Evolutionary conservation across 306 rosid species (phyloP), one percentile per base, ranked within the genome.

Genomic region (Sindora glabra): DNA sequence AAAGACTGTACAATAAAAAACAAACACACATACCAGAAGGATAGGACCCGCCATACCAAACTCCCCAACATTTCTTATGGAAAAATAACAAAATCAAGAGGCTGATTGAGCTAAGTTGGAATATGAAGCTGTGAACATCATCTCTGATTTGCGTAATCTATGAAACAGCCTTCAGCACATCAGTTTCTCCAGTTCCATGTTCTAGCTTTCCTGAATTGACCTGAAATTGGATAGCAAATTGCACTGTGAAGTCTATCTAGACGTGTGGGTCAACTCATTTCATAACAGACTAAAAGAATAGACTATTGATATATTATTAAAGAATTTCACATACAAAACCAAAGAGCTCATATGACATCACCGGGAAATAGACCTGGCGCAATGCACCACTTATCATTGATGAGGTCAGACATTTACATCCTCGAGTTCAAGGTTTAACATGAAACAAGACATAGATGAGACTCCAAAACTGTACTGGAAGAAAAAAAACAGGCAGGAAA

Each of bases 151-250:
- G 75, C 48, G 36, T 7, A 66, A 47, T 74, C 90, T 85, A 89
- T 34, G 83, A 83, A 44, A 54, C 27, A 40, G 95, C 90, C 65
- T 71, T 70, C 54, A 61, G 37, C 45, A 41, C 53, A 44, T 73
- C 77, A 65, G 34, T 42, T 18, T 22, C 54, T 6, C 41, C 58
- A 10, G 3, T 66, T 60, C 46, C 52, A 45, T 40, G 46, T 45
- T 44, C 50, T 5, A 38, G 48, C 21, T 70, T 24, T 34, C 15
- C 61, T 46, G 40, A 62, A 57, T 60, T 48, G 41, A 15, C 79
- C 95, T 89, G 81, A 65, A 59, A 62, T 36, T 48, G 39, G 11
- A 53, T 17, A 53, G 3, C 4, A 27, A 50, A 11, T 45, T 44
- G 36, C 47, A 56, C 13, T 6, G 5, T 23, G 14, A 47, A 21